Evolutionary conservation across 371 early-diverging fungal genomes (phyloP), one percentile per base, ranked within the genome.

Genomic region (Entomophthora muscae): DNA sequence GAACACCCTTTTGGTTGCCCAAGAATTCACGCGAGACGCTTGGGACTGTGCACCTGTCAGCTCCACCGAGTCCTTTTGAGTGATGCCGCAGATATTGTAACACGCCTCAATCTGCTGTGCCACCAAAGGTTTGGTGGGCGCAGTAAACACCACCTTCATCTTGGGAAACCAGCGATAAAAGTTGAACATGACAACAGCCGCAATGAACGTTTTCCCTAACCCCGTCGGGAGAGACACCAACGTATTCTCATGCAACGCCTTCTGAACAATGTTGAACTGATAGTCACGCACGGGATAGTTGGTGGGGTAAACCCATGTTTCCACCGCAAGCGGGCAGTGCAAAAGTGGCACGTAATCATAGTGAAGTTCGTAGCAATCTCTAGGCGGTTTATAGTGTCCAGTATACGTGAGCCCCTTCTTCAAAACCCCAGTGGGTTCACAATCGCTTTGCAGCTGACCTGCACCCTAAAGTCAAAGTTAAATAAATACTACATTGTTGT

Each of bases 131-230:
- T 84, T 83, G 1, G 95, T 93, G 0, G 95, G 94, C 0, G 89
- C 89, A 81, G 93, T 82, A 65, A 96, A 96, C n/a, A 96, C 75
- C 21, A 93, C 81, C 61, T 88, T 84, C 1, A 85, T 79, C 32
- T 83, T 69, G 0, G 97, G 94, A 68, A 96, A 95, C 97, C 97
- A 96, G 1, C 93, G 85, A 68, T 79, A 89, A 67, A 82, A 90
- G 69, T 94, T 94, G 59, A 73, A 88, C 93, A 96, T 95, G 10
- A 94, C 89, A 0, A 96, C 97, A 0, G 93, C 91, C 0, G 97
- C 97, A 67, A 96, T 91, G 66, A 94, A 86, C 0, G 97, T 96
- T 70, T 96, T 96, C 30, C 97, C 97, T 57, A 95, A 76, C 51
- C 97, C 90, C 0, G 91, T 90, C 0, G 90, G 90, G 23, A 96